Base-by-base conservation (phyloP, 2,329 filamentous ascomycete genomes). In the Waltergamsia citrina region DNA sequence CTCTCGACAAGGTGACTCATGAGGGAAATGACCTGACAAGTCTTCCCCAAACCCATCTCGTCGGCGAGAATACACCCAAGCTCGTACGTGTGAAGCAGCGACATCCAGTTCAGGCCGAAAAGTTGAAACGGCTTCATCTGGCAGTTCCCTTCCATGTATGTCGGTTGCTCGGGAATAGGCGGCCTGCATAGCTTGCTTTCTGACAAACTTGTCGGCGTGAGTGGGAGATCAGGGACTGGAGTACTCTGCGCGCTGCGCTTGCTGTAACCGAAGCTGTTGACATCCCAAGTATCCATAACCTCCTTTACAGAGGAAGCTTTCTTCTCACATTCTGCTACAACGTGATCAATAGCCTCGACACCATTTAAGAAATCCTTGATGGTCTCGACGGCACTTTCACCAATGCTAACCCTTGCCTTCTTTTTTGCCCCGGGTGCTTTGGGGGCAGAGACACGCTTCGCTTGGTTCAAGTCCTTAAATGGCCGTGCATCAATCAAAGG, bases 1-100 rank as follows among this genome's bases (percentile, higher is more conserved):
- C 74, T 74, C 49, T 87, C 77, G 12, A 84, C 77, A 18, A 98
- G 65, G 47, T 94, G 81, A 12, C 86, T 83, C 29, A 98, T 69
- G 48, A 98, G 86, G 0, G 86, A 79, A 45, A 98, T 94, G 41
- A 96, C 86, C 50, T 98, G 90, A 47, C 87, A 95, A 1, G 92
- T 98, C 66, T 98, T 98, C 29, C 92, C 92, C 26, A 90, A 65
- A 33, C 85, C 92, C 92, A 98, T 98, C 52, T 98, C 92, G 52
- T 98, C 92, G 2, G 92, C 92, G 14, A 98, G 67, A 37, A 98
- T 96, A 41, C 87, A 90, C 29, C 85, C 90, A 33, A 93, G 72
- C 19, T 78, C 70, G 38, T 84, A 78, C 34, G 79, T 70, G 60
- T 86, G 94, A 11, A 98, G 69, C 29, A 96, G 61, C 36, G 80